These are phyloP conservation scores for Leptographium wingfieldii DNA, from an alignment of 2,329 filamentous ascomycete species.

Conservation along the genomic window DNA sequence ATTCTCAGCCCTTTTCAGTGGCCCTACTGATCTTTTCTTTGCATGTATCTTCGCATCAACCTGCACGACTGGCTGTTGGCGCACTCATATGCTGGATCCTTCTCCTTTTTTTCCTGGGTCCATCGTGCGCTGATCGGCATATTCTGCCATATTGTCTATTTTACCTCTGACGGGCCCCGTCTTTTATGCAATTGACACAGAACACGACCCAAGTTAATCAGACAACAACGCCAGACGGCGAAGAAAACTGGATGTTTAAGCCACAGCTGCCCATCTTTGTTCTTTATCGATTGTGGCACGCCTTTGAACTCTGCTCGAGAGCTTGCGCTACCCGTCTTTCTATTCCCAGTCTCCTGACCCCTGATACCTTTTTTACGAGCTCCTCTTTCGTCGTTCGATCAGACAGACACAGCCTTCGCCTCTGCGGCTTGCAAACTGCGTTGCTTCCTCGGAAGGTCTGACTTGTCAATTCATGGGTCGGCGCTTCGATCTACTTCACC, in stretches of 20 bases:
- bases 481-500: not conserved
- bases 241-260: not conserved
- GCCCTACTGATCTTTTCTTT: not conserved
- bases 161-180: conserved; percentile 16
- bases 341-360: not conserved
- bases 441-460: not conserved
- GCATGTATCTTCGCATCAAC: not conserved
- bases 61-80: not conserved
- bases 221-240: not conserved
- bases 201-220: not conserved
- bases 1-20: not conserved
- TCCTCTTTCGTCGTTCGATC: not conserved
- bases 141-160: not conserved
- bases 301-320: not conserved
- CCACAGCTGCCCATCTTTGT: not conserved
- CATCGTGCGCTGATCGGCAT: conserved; percentile 8
- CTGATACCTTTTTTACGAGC: not conserved
- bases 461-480: not conserved
- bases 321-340: not conserved
- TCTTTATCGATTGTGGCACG: not conserved
- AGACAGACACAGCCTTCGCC: not conserved
- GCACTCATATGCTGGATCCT: not conserved
- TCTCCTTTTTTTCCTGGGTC: conserved; percentile 4
- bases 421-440: not conserved
- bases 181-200: conserved; percentile 15